These are phyloP conservation scores for Penicillium brevicompactum DNA, from an alignment of 2,329 filamentous ascomycete species.

Conservation along the genomic window DNA sequence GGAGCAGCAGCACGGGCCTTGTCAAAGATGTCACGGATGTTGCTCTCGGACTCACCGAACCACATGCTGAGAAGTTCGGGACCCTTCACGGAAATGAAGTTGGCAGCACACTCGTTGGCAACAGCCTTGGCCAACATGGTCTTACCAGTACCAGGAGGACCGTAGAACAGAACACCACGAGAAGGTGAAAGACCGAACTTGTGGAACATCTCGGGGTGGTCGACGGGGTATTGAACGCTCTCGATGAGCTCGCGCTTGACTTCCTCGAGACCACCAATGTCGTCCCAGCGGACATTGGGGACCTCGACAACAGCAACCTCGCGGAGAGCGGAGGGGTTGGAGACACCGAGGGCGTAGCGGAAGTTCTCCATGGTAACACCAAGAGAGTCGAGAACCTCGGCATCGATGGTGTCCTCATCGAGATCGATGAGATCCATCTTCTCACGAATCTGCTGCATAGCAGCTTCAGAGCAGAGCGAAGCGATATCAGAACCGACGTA, in stretches of 20 bases:
- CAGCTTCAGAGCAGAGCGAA: slow-evolving; percentile 96
- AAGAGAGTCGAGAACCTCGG: slow-evolving; percentile 95
- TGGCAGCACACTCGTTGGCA: slow-evolving; percentile 98
- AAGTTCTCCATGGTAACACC: slow-evolving; percentile 99
- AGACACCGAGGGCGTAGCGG: slow-evolving; percentile 95
- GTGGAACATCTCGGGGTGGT: slow-evolving; percentile 99
- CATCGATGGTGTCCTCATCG: slow-evolving; percentile 98
- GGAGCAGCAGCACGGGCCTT: slow-evolving; percentile 97
- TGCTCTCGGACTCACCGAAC: slow-evolving; percentile 99
- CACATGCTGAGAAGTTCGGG: slow-evolving; percentile 99
- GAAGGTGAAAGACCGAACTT: slow-evolving; percentile 99
- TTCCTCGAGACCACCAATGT: slow-evolving; percentile 95
- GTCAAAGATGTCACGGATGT: slow-evolving; percentile 99
- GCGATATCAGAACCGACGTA: slow-evolving; percentile 99
- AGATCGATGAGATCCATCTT: slow-evolving; percentile 99
- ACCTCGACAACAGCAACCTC: slow-evolving; percentile 99
- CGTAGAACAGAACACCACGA: slow-evolving; percentile 97
- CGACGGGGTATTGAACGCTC: slow-evolving; percentile 97
- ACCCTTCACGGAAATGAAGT: slow-evolving; percentile 99
- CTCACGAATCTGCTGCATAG: slow-evolving; percentile 99
- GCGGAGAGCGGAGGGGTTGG: slow-evolving; percentile 96
- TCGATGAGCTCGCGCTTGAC: slow-evolving; percentile 99
- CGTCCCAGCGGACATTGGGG: slow-evolving; percentile 98
- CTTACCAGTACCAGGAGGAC: slow-evolving; percentile 99
- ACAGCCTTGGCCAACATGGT: slow-evolving; percentile 99